Percentiles rank a stretch among this genome's conserved stretches.
phyloP scores from a whole-genome alignment of 2,329 filamentous ascomycete species.

The Ceratocystis destructans region DNA sequence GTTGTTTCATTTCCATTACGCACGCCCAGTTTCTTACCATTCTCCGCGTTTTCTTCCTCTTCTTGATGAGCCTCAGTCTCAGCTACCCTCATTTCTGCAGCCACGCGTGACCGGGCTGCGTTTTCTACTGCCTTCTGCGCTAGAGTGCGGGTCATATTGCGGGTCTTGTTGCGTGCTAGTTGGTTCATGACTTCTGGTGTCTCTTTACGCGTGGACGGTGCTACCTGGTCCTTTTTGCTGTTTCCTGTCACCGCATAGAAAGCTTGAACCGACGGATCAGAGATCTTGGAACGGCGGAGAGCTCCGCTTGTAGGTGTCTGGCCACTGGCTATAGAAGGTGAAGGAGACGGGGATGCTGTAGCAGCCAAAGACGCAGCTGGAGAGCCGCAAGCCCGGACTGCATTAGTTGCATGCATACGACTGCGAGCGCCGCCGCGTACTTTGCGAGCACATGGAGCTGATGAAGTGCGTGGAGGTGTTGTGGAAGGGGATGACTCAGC shows the following conservation, averaged over 20 bases:
- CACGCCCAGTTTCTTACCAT: neutral
- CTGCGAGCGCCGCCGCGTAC: neutral
- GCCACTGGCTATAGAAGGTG: neutral
- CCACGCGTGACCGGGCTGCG: neutral
- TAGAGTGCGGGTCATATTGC: neutral
- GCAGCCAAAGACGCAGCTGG: neutral
- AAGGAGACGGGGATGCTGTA: neutral
- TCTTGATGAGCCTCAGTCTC: neutral
- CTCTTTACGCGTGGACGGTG: neutral
- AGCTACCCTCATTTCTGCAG: neutral
- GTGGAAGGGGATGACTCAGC: neutral
- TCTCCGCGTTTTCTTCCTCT: too few species aligned
- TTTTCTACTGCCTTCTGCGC: neutral
- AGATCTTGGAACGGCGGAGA: neutral
- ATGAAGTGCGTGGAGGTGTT: neutral
- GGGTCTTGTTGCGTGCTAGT: neutral
- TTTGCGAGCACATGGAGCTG: neutral
- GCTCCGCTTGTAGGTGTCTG: neutral
- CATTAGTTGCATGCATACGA: neutral
- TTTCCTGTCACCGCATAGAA: slow-evolving; percentile 1
- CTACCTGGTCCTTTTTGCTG: slow-evolving; percentile 6
- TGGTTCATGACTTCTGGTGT: slow-evolving; percentile 6
- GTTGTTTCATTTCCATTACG: neutral
- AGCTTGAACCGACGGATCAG: neutral
- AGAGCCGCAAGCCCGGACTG: neutral